phyloP scores from a whole-genome alignment of 176 grass and related monocot genomes.

The Bolboschoenus planiculmis region DNA sequence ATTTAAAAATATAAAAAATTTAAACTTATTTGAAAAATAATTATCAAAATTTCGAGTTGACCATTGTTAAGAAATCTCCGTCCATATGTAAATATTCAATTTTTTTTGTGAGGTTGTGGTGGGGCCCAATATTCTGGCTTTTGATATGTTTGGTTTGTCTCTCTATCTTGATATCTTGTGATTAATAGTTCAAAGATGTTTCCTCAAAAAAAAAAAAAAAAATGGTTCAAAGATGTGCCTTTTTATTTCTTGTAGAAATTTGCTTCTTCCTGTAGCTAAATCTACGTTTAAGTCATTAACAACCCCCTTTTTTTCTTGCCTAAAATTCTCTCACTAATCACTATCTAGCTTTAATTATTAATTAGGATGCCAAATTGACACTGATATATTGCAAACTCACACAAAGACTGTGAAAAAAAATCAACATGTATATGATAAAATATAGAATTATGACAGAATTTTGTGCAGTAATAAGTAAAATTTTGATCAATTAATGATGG shows the following conservation, averaged over 20 bases:
- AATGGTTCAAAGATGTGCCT: background rate
- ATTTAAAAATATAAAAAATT: no score
- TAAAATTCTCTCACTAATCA: background rate
- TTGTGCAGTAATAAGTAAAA: background rate
- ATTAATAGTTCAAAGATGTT: background rate
- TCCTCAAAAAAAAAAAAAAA: no score
- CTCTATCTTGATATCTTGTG: background rate
- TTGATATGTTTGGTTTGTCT: background rate
- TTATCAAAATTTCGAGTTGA: no score
- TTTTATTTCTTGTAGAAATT: background rate
- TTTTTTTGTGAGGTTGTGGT: background rate
- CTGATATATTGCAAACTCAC: background rate
- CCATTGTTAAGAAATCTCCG: no score
- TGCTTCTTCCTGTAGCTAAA: background rate
- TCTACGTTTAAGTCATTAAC: background rate
- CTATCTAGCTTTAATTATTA: background rate
- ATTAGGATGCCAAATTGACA: conserved; percentile 19
- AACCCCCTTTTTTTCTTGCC: background rate
- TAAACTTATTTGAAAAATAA: no score
- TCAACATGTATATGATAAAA: background rate
- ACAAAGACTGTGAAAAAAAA: background rate
- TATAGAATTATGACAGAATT: background rate
- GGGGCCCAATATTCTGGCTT: background rate
- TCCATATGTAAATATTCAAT: no score
- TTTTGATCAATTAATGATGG: background rate